phyloP scores from a whole-genome alignment of 2,329 filamentous ascomycete species.

The Aspergillus sp. region DNA sequence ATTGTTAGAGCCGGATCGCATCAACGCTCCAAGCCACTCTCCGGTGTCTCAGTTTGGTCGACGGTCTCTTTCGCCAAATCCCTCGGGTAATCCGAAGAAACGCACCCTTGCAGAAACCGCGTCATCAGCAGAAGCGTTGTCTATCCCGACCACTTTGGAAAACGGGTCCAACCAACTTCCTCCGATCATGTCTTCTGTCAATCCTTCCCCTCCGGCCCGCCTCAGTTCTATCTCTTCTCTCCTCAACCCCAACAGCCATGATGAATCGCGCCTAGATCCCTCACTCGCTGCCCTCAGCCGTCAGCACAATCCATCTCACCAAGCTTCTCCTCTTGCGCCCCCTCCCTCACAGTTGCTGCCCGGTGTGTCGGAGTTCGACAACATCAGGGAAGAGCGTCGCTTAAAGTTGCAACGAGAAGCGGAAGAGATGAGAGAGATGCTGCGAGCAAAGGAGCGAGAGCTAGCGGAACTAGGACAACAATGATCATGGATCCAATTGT shows the following conservation, averaged over 20 bases:
- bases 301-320: conserved; percentile 33
- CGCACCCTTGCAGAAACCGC: conserved; percentile 39
- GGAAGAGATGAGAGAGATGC: conserved; percentile 71
- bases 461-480: conserved; percentile 56
- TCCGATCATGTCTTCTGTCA: conserved; percentile 40
- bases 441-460: conserved; percentile 74
- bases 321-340: conserved; percentile 25
- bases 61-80: conserved; percentile 37
- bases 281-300: conserved; percentile 36
- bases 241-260: conserved; percentile 55
- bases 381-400: conserved; percentile 62
- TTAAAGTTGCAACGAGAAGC: conserved; percentile 70
- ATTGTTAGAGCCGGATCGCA: conserved; percentile 34
- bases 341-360: conserved; percentile 31
- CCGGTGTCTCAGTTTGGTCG: conserved; percentile 33
- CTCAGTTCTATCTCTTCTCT: conserved; percentile 76
- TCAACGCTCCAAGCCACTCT: conserved; percentile 28
- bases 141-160: conserved; percentile 35
- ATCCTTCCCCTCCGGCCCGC: conserved; percentile 55
- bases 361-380: conserved; percentile 51
- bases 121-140: conserved; percentile 27
- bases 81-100: conserved; percentile 37
- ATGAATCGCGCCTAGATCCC: conserved; percentile 46
- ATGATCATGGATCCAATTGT: conserved; percentile 18
- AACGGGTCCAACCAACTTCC: conserved; percentile 41